Base-by-base conservation (phyloP, 352 stramenopile species). In the Phytophthora ramorum region DNA sequence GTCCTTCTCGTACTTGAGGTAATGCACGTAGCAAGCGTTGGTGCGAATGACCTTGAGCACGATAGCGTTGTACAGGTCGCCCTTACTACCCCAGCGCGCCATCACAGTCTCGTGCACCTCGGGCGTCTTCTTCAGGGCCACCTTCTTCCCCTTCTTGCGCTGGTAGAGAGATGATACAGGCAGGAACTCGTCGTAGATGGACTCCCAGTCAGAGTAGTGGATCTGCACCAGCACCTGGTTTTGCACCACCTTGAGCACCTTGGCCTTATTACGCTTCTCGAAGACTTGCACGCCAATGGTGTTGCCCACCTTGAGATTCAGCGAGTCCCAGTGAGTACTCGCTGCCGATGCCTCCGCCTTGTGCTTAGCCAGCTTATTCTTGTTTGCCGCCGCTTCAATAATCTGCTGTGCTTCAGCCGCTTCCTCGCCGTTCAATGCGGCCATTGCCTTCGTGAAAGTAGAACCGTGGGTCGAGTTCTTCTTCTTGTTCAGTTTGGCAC, bases 1-100 rank as follows among this genome's bases (percentile, higher is more conserved):
- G 71, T 93, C 83, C 53, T 90, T 91, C 57, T 93, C 81, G 52
- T 85, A 92, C 76, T 93, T 92, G 61, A 92, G 72, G 58, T 92
- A 93, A 69, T 93, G 85, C 76, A 93, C 85, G 40, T 85, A 76
- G 61, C 83, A 91, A 6, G 85, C 83, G 55, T 92, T 91, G 2
- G 85, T 85, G 57, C 78, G 81, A 53, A 92, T 85, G 22, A 92
- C 85, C 69, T 91, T 91, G 44, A 91, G 83, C 60, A 93, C 83
- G 28, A 91, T 87, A 38, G 85, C 83, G 35, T 90, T 86, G 78
- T 90, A 93, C 22, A 93, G 63, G 55, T 91, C 73, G 16, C 83
- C 81, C 12, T 76, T 83, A 51, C 76, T 89, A 44, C 85, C 85
- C 85, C 85, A 93, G 34, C 83, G 76, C n/a, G 83, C 83, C 51